These are phyloP conservation scores for Oryza glaberrima DNA, from an alignment of 176 grass and related monocot species.

Conservation along the genomic window DNA sequence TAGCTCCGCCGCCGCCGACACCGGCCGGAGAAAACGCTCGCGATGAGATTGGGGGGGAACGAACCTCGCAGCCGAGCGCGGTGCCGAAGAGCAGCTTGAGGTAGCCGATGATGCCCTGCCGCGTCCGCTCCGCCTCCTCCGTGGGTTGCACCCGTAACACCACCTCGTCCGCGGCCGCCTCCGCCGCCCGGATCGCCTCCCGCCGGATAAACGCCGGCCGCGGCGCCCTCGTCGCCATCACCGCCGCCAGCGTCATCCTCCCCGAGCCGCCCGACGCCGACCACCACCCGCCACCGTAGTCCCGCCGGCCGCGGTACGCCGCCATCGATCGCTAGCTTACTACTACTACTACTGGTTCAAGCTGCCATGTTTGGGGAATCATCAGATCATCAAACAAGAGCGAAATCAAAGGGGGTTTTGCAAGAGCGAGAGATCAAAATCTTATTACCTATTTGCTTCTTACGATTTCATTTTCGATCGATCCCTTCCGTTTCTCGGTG, in stretches of 20 bases:
- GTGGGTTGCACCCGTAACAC: constrained; percentile 65
- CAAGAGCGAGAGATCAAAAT: not conserved
- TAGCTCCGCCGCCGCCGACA: not conserved
- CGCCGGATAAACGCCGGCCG: not conserved
- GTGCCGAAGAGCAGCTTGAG: constrained; percentile 52
- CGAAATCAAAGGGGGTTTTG: not conserved
- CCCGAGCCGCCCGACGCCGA: not conserved
- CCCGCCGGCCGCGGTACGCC: not conserved
- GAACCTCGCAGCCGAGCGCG: constrained; percentile 66
- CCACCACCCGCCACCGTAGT: not conserved
- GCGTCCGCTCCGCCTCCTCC: constrained; percentile 54
- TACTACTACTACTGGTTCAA: not conserved
- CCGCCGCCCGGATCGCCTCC: constrained; percentile 42
- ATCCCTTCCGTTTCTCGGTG: not conserved
- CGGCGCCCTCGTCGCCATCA: constrained; percentile 11
- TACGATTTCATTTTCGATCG: not conserved
- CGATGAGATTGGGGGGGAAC: not conserved
- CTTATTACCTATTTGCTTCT: not conserved
- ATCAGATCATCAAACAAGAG: not conserved
- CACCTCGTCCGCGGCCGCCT: constrained; percentile 54
- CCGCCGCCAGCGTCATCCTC: constrained; percentile 13
- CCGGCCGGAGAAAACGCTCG: constrained; percentile 3
- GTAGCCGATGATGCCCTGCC: constrained; percentile 56
- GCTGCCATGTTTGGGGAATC: not conserved
- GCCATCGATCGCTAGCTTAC: constrained; percentile 32